Evolutionary conservation across 805 yeast genomes (phyloP).

Genomic region (Cyberlindnera samutprakarnensis): DNA sequence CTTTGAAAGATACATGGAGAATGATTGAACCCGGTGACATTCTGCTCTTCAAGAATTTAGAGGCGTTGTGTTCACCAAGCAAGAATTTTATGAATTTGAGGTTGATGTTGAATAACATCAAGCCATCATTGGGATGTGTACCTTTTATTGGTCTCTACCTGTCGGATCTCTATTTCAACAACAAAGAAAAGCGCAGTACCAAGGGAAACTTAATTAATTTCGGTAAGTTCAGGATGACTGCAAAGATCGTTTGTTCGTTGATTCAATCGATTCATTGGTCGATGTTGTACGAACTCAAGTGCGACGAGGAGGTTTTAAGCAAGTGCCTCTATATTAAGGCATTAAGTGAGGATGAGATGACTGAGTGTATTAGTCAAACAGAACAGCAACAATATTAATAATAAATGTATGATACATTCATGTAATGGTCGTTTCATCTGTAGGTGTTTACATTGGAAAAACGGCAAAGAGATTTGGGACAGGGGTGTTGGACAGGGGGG

Average conservation of each 20-base stretch:
- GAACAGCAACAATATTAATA: too few relatives aligned
- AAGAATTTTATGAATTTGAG: slow-evolving; percentile 67
- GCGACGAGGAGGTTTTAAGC: slow-evolving; percentile 60
- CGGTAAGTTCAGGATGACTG: slow-evolving; percentile 67
- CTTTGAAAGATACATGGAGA: slow-evolving; percentile 66
- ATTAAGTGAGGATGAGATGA: slow-evolving; percentile 66
- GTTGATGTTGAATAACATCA: slow-evolving; percentile 49
- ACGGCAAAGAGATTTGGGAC: too few relatives aligned
- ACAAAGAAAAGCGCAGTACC: slow-evolving; percentile 32
- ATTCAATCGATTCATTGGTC: slow-evolving; percentile 86
- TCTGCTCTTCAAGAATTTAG: slow-evolving; percentile 57
- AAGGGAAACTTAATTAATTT: slow-evolving; percentile 49
- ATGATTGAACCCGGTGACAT: slow-evolving; percentile 66
- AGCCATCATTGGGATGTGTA: slow-evolving; percentile 67
- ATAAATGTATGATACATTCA: too few relatives aligned
- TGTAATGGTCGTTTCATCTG: too few relatives aligned
- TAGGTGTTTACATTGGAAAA: too few relatives aligned
- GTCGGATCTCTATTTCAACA: slow-evolving; percentile 76
- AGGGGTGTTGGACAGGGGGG: too few relatives aligned
- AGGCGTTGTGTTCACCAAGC: slow-evolving; percentile 64
- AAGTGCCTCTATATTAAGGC: slow-evolving; percentile 79
- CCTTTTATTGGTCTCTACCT: slow-evolving; percentile 87
- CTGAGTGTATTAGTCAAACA: slow-evolving; percentile 22
- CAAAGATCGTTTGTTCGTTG: slow-evolving; percentile 68
- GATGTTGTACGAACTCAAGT: slow-evolving; percentile 47